A percentile compares a stretch with the other conserved stretches of the same genome.
These are phyloP conservation scores for Artomyces pyxidatus DNA, from an alignment of 768 basidiomycete species.

Conservation along the genomic window DNA sequence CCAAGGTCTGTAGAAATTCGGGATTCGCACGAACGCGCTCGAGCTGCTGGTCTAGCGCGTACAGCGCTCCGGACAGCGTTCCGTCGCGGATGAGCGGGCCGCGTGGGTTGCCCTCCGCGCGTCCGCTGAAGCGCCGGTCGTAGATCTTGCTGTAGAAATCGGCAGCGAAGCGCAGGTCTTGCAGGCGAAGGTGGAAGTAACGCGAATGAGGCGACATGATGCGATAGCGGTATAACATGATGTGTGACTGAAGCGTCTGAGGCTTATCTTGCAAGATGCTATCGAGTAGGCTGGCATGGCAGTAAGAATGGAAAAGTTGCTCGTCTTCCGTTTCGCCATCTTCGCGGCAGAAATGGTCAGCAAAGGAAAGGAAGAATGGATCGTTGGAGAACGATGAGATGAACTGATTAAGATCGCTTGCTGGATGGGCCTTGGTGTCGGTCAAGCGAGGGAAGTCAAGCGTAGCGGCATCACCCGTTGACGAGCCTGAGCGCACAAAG, in stretches of 20 bases:
- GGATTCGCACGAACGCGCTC: constrained; percentile 35
- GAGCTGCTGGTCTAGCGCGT: constrained; percentile 53
- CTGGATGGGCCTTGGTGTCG: constrained; percentile 56
- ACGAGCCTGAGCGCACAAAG: constrained; percentile 81
- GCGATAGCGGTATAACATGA: constrained; percentile 64
- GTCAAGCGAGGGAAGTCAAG: constrained; percentile 79
- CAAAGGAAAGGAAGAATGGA: constrained; percentile 69
- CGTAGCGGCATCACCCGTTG: constrained; percentile 75
- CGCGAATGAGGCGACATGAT: constrained; percentile 46
- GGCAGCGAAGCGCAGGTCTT: constrained; percentile 65
- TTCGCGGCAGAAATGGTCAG: constrained; percentile 65
- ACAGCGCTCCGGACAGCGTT: constrained; percentile 57
- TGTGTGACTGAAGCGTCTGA: constrained; percentile 64
- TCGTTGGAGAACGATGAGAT: constrained; percentile 85
- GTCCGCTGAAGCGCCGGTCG: constrained; percentile 67
- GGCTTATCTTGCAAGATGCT: constrained; percentile 90
- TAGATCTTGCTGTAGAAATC: constrained; percentile 75
- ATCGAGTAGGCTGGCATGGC: constrained; percentile 73
- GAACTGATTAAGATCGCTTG: constrained; percentile 74
- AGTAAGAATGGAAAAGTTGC: constrained; percentile 58
- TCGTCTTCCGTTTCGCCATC: constrained; percentile 53
- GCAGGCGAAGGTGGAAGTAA: constrained; percentile 60
- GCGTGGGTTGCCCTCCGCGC: constrained; percentile 54
- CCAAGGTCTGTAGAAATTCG: constrained; percentile 36
- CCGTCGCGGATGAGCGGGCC: constrained; percentile 66